Conservation (phyloP, 192 early-diverging fungal species). For the Tieghemiomyces parasiticus region DNA sequence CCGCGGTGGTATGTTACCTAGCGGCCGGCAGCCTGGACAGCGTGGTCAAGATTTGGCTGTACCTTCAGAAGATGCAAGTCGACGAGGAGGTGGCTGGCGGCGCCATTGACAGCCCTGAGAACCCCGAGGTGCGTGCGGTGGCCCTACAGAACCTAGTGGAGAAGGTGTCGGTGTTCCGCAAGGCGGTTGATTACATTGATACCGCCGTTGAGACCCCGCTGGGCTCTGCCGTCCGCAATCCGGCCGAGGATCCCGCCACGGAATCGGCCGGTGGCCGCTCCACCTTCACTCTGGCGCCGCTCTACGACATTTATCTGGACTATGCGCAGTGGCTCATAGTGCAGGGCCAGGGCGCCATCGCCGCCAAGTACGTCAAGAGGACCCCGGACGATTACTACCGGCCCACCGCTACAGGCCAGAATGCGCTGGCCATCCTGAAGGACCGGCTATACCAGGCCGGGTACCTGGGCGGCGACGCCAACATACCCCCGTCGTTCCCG, state of each 20-base stretch:
- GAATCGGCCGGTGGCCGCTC: conserved; percentile 14
- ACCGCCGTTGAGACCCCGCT: conserved; percentile 26
- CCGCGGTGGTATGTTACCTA: conserved; percentile 69
- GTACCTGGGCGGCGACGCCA: conserved; percentile 22
- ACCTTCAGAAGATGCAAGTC: conserved; percentile 26
- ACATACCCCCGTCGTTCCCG: conserved; percentile 34
- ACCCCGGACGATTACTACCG: conserved; percentile 48
- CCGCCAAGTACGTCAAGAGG: conserved; percentile 61
- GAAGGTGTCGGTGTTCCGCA: conserved; percentile 84
- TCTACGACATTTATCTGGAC: conserved; percentile 79
- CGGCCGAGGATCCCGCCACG: conserved; percentile 17
- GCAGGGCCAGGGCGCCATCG: conserved; percentile 64
- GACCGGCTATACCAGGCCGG: conserved; percentile 53
- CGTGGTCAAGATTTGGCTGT: conserved; percentile 12
- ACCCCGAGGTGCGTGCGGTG: conserved; percentile 16
- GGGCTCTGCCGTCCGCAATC: conserved; percentile 11
- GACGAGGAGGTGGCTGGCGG: conserved; percentile 32
- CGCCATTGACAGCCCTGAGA: conserved; percentile 12
- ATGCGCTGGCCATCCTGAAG: conserved; percentile 44
- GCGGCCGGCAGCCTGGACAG: conserved; percentile 52
- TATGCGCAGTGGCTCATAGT: conserved; percentile 61
- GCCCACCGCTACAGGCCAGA: conserved; percentile 17
- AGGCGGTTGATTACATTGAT: conserved; percentile 85
- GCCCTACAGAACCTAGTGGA: conserved; percentile 70
- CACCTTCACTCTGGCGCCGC: conserved; percentile 35